Percentiles rank a stretch among this genome's conserved stretches.
These are phyloP conservation scores for Plasmodium fragile DNA, from an alignment of 169 alveolate species.

Conservation along the genomic window DNA sequence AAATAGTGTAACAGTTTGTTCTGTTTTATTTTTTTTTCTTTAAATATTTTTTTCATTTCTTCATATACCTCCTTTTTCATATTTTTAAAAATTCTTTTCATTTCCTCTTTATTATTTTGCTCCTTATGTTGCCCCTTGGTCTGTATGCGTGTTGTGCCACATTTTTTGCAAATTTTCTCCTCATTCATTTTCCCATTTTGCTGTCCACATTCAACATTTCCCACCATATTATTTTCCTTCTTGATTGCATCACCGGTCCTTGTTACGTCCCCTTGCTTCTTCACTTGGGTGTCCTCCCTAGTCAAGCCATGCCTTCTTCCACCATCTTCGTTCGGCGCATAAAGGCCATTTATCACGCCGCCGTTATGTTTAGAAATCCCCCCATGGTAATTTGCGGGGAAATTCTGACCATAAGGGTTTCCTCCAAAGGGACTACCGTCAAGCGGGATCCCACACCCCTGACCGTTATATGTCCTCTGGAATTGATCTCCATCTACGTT, in stretches of 20 bases:
- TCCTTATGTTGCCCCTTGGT: not conserved
- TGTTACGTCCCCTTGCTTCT: not conserved
- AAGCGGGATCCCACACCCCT: not conserved
- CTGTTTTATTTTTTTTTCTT: slow-evolving; percentile 34
- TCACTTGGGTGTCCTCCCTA: not conserved
- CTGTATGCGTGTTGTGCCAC: not conserved
- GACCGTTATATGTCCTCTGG: not conserved
- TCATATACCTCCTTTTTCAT: slow-evolving; percentile 53
- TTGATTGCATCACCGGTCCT: not conserved
- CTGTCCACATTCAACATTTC: not conserved
- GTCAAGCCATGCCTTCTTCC: not conserved
- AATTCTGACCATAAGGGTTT: not conserved
- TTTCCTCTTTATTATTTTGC: slow-evolving; percentile 26
- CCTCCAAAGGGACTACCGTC: not conserved
- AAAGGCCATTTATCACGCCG: not conserved
- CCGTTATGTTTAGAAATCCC: not conserved
- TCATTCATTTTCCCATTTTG: not conserved
- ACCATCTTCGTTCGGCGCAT: not conserved
- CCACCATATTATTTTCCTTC: not conserved
- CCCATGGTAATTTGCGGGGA: not conserved
- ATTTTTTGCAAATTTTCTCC: not conserved
- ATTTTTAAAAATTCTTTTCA: slow-evolving; percentile 23
- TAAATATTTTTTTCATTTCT: slow-evolving; percentile 65
- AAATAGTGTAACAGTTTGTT: slow-evolving; percentile 69
- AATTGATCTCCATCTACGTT: not conserved